These are phyloP conservation scores for Exophiala bonariae DNA, from an alignment of 2,329 filamentous ascomycete genomes.

Conservation along the genomic window DNA sequence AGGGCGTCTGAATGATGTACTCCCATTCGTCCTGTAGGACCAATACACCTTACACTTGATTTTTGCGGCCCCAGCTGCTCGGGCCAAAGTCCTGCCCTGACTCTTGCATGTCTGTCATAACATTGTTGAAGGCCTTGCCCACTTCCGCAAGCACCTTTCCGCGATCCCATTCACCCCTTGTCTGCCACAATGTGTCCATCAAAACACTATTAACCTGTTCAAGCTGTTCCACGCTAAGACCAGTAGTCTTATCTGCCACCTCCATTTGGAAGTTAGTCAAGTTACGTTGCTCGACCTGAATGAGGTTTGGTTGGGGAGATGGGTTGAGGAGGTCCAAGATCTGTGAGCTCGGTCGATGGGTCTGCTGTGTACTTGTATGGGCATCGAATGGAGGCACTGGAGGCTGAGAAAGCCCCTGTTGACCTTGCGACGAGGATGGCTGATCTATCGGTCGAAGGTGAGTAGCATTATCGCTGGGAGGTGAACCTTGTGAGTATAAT, in stretches of 20 bases:
- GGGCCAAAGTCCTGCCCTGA: conserved; percentile 23
- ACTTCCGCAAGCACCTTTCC: conserved; percentile 67
- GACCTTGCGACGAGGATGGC: conserved; percentile 15
- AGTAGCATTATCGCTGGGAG: background rate
- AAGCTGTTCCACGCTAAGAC: conserved; percentile 86
- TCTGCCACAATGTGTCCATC: conserved; percentile 87
- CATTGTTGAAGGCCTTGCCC: conserved; percentile 47
- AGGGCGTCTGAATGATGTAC: too few species aligned
- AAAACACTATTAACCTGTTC: conserved; percentile 89
- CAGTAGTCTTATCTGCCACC: conserved; percentile 68
- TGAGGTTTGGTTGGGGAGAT: conserved; percentile 18
- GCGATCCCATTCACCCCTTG: conserved; percentile 79
- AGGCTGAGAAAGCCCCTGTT: conserved; percentile 11
- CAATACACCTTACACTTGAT: background rate
- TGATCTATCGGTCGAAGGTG: background rate
- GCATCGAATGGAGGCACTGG: conserved; percentile 16
- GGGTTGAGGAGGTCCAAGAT: conserved; percentile 27
- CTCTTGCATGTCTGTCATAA: conserved; percentile 30
- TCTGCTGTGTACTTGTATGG: conserved; percentile 1
- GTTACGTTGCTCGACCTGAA: conserved; percentile 18
- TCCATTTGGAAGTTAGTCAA: conserved; percentile 37
- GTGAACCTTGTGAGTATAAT: conserved; percentile 25
- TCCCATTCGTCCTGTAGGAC: too few species aligned
- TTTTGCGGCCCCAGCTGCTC: conserved; percentile 20
- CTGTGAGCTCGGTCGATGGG: conserved; percentile 9